A percentile compares a stretch with the other conserved stretches of the same genome.
Evolutionary conservation across 2,329 filamentous ascomycete species (phyloP).

Genomic region (Sporothrix luriei): DNA sequence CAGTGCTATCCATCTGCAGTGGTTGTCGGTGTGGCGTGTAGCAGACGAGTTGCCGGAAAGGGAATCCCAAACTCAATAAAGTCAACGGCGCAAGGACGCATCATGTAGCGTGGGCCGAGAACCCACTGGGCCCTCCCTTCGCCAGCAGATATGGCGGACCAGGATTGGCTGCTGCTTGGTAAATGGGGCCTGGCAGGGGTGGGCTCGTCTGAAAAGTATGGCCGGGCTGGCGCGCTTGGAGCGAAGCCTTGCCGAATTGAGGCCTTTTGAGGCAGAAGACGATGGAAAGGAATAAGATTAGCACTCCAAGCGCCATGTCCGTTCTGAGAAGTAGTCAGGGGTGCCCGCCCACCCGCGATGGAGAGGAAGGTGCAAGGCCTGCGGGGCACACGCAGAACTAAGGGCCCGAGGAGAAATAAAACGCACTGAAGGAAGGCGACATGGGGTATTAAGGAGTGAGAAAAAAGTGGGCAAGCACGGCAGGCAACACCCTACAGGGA

Average conservation of each 20-base stretch:
- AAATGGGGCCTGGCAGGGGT: background rate
- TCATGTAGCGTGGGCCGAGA: background rate
- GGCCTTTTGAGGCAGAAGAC: conserved; percentile 20
- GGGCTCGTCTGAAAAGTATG: conserved; percentile 1
- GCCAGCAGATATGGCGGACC: background rate
- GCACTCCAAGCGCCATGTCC: conserved; percentile 8
- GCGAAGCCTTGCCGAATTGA: conserved; percentile 24
- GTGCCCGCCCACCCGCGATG: conserved; percentile 17
- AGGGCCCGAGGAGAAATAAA: background rate
- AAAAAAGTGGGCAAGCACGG: background rate
- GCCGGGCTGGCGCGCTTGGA: conserved; percentile 17
- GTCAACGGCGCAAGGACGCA: conserved; percentile 12
- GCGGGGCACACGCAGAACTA: background rate
- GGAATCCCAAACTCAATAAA: background rate
- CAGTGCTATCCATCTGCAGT: too few species aligned
- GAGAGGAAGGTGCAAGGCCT: conserved; percentile 9
- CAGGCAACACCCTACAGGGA: background rate
- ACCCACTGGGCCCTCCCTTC: conserved; percentile 3
- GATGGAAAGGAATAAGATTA: conserved; percentile 22
- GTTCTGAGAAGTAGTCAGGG: conserved; percentile 22
- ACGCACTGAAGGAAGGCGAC: background rate
- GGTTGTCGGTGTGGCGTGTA: background rate
- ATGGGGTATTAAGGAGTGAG: conserved; percentile 10
- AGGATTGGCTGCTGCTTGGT: conserved; percentile 23
- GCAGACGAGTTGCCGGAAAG: conserved; percentile 4